Percentiles rank a stretch among this genome's conserved stretches.
phyloP scores from a whole-genome alignment of 495 filamentous ascomycete genomes.

The Xylaria scruposa region DNA sequence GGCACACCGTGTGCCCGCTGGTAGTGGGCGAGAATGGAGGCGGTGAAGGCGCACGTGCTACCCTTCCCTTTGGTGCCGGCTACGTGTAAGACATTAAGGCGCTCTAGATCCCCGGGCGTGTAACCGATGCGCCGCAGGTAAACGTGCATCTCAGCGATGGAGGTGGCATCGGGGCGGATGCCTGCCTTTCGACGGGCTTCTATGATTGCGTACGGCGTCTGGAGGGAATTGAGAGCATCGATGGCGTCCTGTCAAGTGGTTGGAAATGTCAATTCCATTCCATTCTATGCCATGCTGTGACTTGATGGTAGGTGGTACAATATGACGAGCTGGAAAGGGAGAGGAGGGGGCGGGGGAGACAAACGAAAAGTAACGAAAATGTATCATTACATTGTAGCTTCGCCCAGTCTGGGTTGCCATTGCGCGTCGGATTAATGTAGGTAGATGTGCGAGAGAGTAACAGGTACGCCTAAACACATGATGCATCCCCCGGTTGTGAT shows the following conservation, averaged over 20 bases:
- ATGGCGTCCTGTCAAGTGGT: constrained; percentile 71
- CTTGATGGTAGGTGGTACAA: background rate
- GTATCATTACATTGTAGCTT: constrained; percentile 35
- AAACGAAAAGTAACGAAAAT: background rate
- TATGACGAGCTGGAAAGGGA: background rate
- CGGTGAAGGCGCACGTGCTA: constrained; percentile 73
- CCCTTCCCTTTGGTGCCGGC: constrained; percentile 96
- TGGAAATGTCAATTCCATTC: constrained; percentile 11
- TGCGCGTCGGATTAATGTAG: constrained; percentile 32
- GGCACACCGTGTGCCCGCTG: constrained; percentile 42
- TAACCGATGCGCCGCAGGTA: constrained; percentile 83
- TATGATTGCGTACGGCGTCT: constrained; percentile 82
- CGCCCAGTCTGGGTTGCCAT: constrained; percentile 37
- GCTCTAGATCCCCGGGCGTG: constrained; percentile 72
- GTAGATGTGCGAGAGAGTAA: constrained; percentile 15
- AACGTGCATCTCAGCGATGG: constrained; percentile 76
- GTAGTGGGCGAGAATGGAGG: constrained; percentile 58
- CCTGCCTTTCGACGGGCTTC: constrained; percentile 76
- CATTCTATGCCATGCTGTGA: background rate
- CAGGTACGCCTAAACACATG: constrained; percentile 38
- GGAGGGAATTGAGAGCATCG: constrained; percentile 84
- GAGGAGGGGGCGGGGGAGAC: background rate
- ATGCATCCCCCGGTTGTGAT: constrained; percentile 34
- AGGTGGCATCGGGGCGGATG: constrained; percentile 67
- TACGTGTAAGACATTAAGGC: constrained; percentile 79